Base-by-base conservation (phyloP, 2,329 filamentous ascomycete genomes). In the Neopestalotiopsis clavispora region DNA sequence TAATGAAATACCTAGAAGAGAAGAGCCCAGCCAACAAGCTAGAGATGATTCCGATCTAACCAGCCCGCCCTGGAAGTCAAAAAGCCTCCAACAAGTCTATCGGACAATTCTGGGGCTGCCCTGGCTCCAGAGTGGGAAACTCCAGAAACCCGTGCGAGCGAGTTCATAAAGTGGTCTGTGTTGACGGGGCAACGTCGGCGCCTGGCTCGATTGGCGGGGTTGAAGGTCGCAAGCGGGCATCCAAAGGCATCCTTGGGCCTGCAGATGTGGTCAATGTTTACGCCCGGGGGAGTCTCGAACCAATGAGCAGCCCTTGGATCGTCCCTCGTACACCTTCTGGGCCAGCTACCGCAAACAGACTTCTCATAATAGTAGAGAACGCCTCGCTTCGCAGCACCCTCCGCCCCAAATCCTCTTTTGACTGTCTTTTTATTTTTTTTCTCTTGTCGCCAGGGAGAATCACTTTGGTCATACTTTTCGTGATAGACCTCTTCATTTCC, bases 171-270 rank as follows among this genome's bases (percentile, higher is more conserved):
- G 42, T 58, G 42, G 52, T n/a, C 3, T 17, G 32, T 17, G 65
- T 67, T 67, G 65, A 23, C n/a, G 30, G 65, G 52, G 65, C 65
- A 60, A 67, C 65, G 56, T n/a, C 34, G 65, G 40, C 34, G 20
- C 17, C 32, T 12, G 23, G 49, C 12, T 38, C 20, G 40, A 58
- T 59, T 52, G 34, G 65, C 56, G 52, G 65, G 65, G 52, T 34
- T 60, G 40, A 23, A 20, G 10, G 65, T 34, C 62, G n/a, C 38
- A 67, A 59, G 23, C 52, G 52, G 65, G 32, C 45, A 20, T 52
- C 45, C n/a, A n/a, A 30, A 30, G 65, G 32, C 45, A 20, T 52
- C 45, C n/a, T 10, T 38, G n/a, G 56, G 56, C 52, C 65, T 59
- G 45, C 45, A 67, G 30, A 13, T 45, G 20, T 67, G 45, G 45